phyloP scores from a whole-genome alignment of 2,329 filamentous ascomycete species.

The Diplodia intermedia region DNA sequence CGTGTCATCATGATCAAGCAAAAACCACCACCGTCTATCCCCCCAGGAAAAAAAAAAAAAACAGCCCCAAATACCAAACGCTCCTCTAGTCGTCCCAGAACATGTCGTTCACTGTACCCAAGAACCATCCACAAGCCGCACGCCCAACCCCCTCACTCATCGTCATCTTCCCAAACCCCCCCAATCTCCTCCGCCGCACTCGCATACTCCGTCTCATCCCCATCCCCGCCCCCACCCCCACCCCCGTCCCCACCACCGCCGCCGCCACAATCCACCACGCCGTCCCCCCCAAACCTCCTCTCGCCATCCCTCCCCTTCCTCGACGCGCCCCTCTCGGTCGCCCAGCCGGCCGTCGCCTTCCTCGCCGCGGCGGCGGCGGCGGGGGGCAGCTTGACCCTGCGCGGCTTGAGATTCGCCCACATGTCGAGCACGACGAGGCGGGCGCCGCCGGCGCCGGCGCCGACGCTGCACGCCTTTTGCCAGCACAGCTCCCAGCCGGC shows the following conservation, averaged over 20 bases:
- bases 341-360: not conserved
- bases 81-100: not conserved
- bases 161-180: not conserved
- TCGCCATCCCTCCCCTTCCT: not conserved
- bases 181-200: slow-evolving; percentile 4
- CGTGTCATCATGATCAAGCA: not conserved
- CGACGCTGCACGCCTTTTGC: slow-evolving; percentile 43
- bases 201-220: not conserved
- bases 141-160: not conserved
- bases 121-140: not conserved
- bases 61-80: not conserved
- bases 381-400: slow-evolving; percentile 39
- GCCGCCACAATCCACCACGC: not conserved
- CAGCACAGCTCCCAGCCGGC: slow-evolving; percentile 50
- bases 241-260: not conserved
- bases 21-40: not conserved
- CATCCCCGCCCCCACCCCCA: not conserved
- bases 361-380: no score
- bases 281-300: slow-evolving; percentile 1
- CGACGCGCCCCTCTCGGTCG: not conserved
- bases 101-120: no score
- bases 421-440: slow-evolving; percentile 37
- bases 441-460: slow-evolving; percentile 8
- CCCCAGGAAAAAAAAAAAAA: no score
- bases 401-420: slow-evolving; percentile 44